These are phyloP conservation scores for Cutaneotrichosporon cutaneum DNA, from an alignment of 1,284 basidiomycete genomes.

Conservation along the genomic window DNA sequence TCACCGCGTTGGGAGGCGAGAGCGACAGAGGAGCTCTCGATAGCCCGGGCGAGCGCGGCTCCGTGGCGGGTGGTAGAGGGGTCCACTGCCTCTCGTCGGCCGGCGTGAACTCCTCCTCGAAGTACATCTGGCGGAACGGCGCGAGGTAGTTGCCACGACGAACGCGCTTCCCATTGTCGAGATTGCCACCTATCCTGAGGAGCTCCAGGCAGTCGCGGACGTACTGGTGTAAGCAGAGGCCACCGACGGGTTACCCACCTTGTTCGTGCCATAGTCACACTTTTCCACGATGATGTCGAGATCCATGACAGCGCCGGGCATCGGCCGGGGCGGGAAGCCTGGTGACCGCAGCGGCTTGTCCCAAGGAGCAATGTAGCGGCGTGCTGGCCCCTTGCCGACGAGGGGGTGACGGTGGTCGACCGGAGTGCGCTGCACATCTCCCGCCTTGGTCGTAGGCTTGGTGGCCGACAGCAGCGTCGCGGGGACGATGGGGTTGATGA, in stretches of 20 bases:
- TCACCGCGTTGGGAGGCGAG: slow-evolving; percentile 32
- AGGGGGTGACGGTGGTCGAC: slow-evolving; percentile 45
- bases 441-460: background rate
- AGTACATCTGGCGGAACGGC: slow-evolving; percentile 66
- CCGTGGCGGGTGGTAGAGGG: slow-evolving; percentile 18
- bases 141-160: slow-evolving; percentile 61
- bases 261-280: slow-evolving; percentile 78
- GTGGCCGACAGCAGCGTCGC: slow-evolving; percentile 39
- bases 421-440: slow-evolving; percentile 21
- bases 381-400: slow-evolving; percentile 67
- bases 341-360: slow-evolving; percentile 32
- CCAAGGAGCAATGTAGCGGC: slow-evolving; percentile 74
- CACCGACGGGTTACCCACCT: slow-evolving; percentile 57
- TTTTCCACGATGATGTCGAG: slow-evolving; percentile 82
- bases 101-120: slow-evolving; percentile 16
- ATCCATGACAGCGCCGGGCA: slow-evolving; percentile 76
- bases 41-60: slow-evolving; percentile 27
- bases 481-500: slow-evolving; percentile 66
- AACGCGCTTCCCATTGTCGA: slow-evolving; percentile 63
- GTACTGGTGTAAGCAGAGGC: slow-evolving; percentile 55
- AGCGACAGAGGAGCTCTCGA: slow-evolving; percentile 44
- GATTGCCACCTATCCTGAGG: slow-evolving; percentile 63
- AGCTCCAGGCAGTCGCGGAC: slow-evolving; percentile 75
- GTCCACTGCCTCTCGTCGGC: slow-evolving; percentile 10
- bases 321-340: slow-evolving; percentile 70